These are phyloP conservation scores for Chondrostereum purpureum DNA, from an alignment of 1,284 basidiomycete genomes.

Conservation along the genomic window DNA sequence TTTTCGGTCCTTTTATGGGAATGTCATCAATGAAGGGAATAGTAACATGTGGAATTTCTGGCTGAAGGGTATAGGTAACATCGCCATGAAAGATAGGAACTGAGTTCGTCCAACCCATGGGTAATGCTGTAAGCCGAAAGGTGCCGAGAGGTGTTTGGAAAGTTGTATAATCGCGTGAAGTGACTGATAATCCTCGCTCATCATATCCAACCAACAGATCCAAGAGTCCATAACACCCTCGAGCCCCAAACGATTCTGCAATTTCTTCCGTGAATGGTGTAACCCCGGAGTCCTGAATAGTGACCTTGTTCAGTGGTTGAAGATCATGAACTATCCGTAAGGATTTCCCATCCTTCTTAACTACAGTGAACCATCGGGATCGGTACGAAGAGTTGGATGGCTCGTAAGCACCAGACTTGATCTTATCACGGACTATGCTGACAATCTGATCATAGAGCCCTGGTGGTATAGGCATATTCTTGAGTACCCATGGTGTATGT, in stretches of 20 bases:
- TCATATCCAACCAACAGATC: conserved; percentile 18
- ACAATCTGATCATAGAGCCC: conserved; percentile 20
- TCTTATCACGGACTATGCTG: conserved; percentile 25
- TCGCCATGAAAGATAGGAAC: conserved; percentile 30
- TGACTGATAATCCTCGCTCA: conserved; percentile 9
- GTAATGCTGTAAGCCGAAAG: conserved; percentile 19
- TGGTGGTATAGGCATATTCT: conserved; percentile 31
- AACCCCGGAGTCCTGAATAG: conserved; percentile 23
- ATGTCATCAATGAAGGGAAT: conserved; percentile 26
- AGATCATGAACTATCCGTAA: conserved; percentile 25
- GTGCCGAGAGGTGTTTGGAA: conserved; percentile 19
- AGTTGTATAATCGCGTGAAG: conserved; percentile 16
- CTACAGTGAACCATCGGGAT: conserved; percentile 31
- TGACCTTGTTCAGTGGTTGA: conserved; percentile 27
- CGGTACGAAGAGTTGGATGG: conserved; percentile 29
- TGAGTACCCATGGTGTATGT: conserved; percentile 28
- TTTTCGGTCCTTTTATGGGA: conserved; percentile 17
- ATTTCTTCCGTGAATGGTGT: conserved; percentile 23
- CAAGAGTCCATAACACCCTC: conserved; percentile 20
- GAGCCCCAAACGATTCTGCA: conserved; percentile 24
- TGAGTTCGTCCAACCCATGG: conserved; percentile 35
- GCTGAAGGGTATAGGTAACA: conserved; percentile 26
- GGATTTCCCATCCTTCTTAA: conserved; percentile 30
- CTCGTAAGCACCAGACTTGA: conserved; percentile 28
- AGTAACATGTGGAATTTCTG: conserved; percentile 28